Conservation (phyloP, 352 stramenopile genomes). For the Pythium chondricola region DNA sequence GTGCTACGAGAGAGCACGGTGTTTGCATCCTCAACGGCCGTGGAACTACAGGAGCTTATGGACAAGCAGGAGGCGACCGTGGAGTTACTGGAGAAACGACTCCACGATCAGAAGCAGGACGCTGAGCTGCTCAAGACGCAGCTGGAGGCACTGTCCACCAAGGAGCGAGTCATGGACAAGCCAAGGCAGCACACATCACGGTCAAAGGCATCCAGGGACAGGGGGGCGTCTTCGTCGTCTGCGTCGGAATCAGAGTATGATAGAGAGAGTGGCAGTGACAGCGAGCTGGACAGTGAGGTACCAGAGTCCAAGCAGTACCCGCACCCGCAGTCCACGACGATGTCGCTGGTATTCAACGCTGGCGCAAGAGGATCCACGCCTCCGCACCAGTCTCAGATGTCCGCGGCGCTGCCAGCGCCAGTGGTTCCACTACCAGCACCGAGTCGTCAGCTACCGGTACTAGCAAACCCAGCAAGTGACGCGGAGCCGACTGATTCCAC, state of each 20-base stretch:
- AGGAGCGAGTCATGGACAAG: too few species aligned
- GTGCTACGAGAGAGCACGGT: slow-evolving; percentile 69
- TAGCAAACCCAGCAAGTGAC: slow-evolving; percentile 7
- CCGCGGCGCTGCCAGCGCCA: not conserved
- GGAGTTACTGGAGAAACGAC: slow-evolving; percentile 41
- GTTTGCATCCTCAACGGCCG: slow-evolving; percentile 50
- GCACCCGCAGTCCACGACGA: slow-evolving; percentile 12
- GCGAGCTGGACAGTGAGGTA: slow-evolving; percentile 24
- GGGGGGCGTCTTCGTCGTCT: slow-evolving; percentile 3
- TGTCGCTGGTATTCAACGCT: slow-evolving; percentile 18
- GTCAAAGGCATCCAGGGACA: too few species aligned
- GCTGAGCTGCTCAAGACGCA: slow-evolving; percentile 42
- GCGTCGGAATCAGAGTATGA: slow-evolving; percentile 1
- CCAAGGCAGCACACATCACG: too few species aligned
- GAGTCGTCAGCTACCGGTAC: not conserved
- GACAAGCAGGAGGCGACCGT: slow-evolving; percentile 45
- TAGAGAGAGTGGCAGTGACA: slow-evolving; percentile 31
- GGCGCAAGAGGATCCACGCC: too few species aligned
- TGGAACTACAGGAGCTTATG: slow-evolving; percentile 57
- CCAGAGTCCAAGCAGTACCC: slow-evolving; percentile 8
- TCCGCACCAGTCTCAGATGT: not conserved
- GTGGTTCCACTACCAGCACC: slow-evolving; percentile 5
- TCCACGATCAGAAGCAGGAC: slow-evolving; percentile 54
- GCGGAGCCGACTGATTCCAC: slow-evolving; percentile 8
- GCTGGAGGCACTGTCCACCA: slow-evolving; percentile 30